Evolutionary conservation across 495 filamentous ascomycete genomes (phyloP).

Genomic region (Penicillium canariense): DNA sequence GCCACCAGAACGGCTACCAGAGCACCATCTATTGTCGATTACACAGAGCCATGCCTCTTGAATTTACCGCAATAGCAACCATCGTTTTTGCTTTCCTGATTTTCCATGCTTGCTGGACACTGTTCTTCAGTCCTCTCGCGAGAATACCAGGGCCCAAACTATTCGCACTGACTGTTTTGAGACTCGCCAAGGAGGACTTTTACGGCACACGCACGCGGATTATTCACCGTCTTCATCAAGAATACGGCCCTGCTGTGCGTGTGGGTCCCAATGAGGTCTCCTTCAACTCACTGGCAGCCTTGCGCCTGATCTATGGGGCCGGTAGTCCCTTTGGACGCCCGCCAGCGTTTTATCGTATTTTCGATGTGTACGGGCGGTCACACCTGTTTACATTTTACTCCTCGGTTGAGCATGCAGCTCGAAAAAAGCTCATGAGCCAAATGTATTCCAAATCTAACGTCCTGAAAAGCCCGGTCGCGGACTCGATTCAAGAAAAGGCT

Average conservation of each 20-base stretch:
- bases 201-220: conserved; percentile 29
- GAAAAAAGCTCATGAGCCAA: conserved; percentile 41
- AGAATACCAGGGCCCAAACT: conserved; percentile 28
- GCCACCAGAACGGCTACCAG: too few relatives aligned
- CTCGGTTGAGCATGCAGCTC: conserved; percentile 28
- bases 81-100: not conserved
- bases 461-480: conserved; percentile 1
- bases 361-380: conserved; percentile 36
- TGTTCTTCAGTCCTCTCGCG: not conserved
- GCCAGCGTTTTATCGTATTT: conserved; percentile 41
- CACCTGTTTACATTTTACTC: conserved; percentile 38
- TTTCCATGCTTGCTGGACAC: not conserved
- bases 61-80: not conserved
- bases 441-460: conserved; percentile 39
- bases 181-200: conserved; percentile 31
- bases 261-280: conserved; percentile 43
- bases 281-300: conserved; percentile 28
- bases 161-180: conserved; percentile 26
- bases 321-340: conserved; percentile 39
- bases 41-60: not conserved
- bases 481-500: conserved; percentile 28
- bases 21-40: not conserved
- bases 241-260: conserved; percentile 40
- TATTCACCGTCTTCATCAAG: conserved; percentile 30
- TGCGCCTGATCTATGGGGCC: conserved; percentile 40